A percentile compares a stretch with the other conserved stretches of the same genome.
Conservation (phyloP, 371 early-diverging fungal genomes). For the Syncephalastrum sp. region DNA sequence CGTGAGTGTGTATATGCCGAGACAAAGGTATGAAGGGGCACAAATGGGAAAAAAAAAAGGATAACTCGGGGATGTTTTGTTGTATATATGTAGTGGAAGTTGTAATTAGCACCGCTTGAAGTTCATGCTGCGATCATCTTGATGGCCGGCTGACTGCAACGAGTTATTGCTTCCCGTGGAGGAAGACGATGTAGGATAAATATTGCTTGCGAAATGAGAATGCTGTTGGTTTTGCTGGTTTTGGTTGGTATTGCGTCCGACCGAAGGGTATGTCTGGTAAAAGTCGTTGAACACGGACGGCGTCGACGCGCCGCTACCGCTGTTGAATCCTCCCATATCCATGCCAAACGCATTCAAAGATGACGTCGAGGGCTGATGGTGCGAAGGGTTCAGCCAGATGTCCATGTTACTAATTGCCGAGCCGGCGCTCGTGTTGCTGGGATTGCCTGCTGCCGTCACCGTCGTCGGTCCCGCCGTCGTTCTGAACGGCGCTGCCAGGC, state of each 20-base stretch:
- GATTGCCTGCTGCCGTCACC: conserved; percentile 6
- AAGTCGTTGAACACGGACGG: conserved; percentile 3
- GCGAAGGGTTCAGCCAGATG: conserved; percentile 10
- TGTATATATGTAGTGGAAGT: too few species aligned
- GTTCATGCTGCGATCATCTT: conserved; percentile 8
- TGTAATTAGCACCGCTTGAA: conserved; percentile 10
- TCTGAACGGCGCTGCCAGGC: conserved; percentile 15
- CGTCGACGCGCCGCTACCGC: conserved; percentile 3
- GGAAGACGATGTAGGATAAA: conserved; percentile 39
- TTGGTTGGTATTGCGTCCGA: conserved; percentile 24
- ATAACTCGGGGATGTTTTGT: too few species aligned
- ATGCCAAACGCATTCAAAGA: conserved; percentile 6
- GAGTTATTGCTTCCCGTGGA: conserved; percentile 43
- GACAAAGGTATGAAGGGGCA: too few species aligned
- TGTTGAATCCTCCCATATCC: conserved; percentile 6
- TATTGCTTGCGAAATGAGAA: conserved; percentile 27
- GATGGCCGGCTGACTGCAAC: conserved; percentile 27
- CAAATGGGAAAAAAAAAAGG: too few species aligned
- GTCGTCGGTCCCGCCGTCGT: conserved; percentile 6
- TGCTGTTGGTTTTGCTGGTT: conserved; percentile 20
- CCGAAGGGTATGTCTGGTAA: conserved; percentile 17
- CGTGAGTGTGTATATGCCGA: too few species aligned
- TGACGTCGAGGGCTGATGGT: too few species aligned
- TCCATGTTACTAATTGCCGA: conserved; percentile 1
- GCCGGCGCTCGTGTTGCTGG: neutral